These are phyloP conservation scores for Amauroascus verrucosus DNA, from an alignment of 2,329 filamentous ascomycete species.

Conservation along the genomic window DNA sequence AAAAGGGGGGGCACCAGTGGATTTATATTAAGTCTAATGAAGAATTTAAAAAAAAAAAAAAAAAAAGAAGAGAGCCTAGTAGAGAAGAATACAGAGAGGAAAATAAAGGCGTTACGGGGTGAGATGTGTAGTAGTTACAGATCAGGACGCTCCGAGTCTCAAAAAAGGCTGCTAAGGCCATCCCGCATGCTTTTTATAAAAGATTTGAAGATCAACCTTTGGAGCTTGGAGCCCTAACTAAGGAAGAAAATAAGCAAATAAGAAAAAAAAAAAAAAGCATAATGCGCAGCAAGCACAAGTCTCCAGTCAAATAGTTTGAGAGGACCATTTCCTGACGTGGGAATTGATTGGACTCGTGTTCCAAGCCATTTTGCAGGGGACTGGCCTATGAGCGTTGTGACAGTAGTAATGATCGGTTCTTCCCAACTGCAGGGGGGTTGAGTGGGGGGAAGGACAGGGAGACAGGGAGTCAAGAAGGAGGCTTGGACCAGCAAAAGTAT, in stretches of 20 bases:
- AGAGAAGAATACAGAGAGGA: no score
- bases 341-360: background rate
- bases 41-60: no score
- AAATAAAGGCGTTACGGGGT: no score
- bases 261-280: background rate
- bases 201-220: background rate
- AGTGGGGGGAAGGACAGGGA: no score
- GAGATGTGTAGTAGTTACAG: no score
- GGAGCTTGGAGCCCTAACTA: conserved; percentile 3
- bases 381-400: background rate
- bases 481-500: conserved; percentile 1
- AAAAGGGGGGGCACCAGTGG: no score
- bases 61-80: no score
- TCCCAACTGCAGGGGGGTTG: conserved; percentile 3
- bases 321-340: background rate
- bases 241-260: no score
- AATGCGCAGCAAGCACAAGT: conserved; percentile 1
- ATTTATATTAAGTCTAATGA: no score
- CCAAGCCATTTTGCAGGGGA: background rate
- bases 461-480: background rate
- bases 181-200: background rate
- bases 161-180: no score
- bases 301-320: background rate
- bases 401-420: background rate
- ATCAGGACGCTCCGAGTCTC: no score